Evolutionary conservation across 805 yeast species (phyloP), one percentile per base, ranked within the genome.

Genomic region (Ogataea pilisensis): DNA sequence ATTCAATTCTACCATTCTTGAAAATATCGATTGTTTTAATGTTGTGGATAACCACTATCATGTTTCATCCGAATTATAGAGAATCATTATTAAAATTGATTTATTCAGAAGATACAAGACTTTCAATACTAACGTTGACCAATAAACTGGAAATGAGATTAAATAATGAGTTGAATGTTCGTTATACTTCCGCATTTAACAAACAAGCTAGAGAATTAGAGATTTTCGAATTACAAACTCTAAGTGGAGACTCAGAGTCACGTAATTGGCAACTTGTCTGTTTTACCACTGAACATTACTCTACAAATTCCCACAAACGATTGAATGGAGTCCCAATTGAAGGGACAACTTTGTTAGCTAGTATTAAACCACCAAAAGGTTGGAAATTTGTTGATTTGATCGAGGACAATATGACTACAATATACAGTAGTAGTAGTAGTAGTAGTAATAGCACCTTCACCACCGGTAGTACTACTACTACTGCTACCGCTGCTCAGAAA

Each of bases 231-330:
- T 63, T 85, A 27, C 93, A 85, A 48, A 63, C 64, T 45, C 67
- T 75, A 48, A 70, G 73, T 53, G 58, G 64, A 11, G 61, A 60
- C 13, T 60, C 72, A 11, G 61, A 60, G 13, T 60, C 72, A 2
- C 76, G 73, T 35, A 75, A 73, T 41, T 85, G 95, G 95, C 73
- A 72, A 34, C 59, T 72, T n/a, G 58, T 77, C 1, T 85, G 86
- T 20, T 84, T 69, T 55, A 61, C 80, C 2, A 66, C 65, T 35
- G 79, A 76, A 48, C 72, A 73, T 42, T 81, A 70, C 52, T 66
- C 84, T 1, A 52, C 71, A 19, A 76, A 79, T 48, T 68, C 76
- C 4, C 65, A 60, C 31, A 42, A 61, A 8, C 60, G 77, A 38
- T 53, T 65, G 32, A 55, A 60, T 28, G 44, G 45, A 17, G 16